Conservation (phyloP, 208 protist species). For the Trypanosoma theileri region DNA sequence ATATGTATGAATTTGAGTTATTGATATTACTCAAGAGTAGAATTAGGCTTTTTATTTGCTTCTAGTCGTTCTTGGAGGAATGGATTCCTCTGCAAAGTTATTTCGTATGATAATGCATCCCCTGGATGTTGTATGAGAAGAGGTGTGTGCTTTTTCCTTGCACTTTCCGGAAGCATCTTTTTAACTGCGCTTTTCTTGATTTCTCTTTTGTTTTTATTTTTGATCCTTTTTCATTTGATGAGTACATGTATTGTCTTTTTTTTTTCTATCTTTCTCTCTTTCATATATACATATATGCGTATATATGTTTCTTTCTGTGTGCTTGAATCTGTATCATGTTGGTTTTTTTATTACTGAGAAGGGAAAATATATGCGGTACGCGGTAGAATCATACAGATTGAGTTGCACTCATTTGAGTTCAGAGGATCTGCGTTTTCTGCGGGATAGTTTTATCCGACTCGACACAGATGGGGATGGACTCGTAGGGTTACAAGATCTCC, state of each 20-base stretch:
- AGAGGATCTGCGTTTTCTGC: conserved; percentile 19
- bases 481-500: conserved; percentile 10
- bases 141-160: conserved; percentile 20
- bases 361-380: conserved; percentile 2
- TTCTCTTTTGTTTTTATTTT: conserved; percentile 21
- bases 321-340: too few species aligned
- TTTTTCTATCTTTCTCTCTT: not conserved
- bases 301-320: not conserved
- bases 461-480: conserved; percentile 23
- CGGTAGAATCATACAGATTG: not conserved
- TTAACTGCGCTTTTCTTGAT: too few species aligned
- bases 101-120: too few species aligned
- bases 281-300: not conserved
- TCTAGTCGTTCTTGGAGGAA: too few species aligned
- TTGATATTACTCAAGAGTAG: too few species aligned
- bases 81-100: too few species aligned
- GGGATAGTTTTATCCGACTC: conserved; percentile 24
- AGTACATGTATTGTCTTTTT: conserved; percentile 3
- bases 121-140: not conserved
- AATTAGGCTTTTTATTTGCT: too few species aligned
- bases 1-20: too few species aligned
- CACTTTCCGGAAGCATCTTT: not conserved
- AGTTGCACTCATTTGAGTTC: not conserved
- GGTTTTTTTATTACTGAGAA: not conserved
- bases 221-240: not conserved